Evolutionary conservation across 1,284 basidiomycete species (phyloP), one percentile per base, ranked within the genome.

Genomic region (Meira miltonrushii): DNA sequence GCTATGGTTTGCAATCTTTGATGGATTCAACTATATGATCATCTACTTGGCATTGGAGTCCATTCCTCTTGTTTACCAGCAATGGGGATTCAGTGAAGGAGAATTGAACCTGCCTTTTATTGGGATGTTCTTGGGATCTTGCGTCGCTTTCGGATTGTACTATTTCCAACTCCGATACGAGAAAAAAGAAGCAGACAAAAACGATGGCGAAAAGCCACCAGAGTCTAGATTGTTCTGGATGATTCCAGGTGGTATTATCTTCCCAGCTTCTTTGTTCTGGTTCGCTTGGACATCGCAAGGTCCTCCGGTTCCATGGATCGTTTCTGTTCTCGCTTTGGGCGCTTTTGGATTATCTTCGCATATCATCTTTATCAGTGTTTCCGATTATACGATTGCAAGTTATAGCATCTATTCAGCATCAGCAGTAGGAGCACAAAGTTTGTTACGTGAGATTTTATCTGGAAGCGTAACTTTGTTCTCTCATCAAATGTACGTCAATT

Each of bases 41-140:
- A 75, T 80, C 21, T 80, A 80, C 68, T 72, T 75, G 48, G 77
- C 78, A 62, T 72, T 80, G 60, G 76, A 77, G 54, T 68, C 78
- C 5, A 75, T 76, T 64, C 76, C 79, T 1, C 67, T 79, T 48
- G 72, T 81, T 48, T 80, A 79, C 55, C 47, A 28, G 10, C 66
- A 73, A 38, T 69, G 62, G 33, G 59, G 60, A 21, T 75, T 71
- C 57, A 57, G 52, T 21, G 47, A 50, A 1, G 62, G 66, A 2
- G 56, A 66, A 44, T 62, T 66, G 40, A 66, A 67, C 19, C 51
- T 75, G 10, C 59, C 69, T 4, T 72, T 75, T 57, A 23, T 75
- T 19, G 65, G 62, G 17, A 25, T 72, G 13, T 44, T 66, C 1
- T 11, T 67, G 1, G 71, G 71, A 11, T 62, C 66, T 40, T n/a